Evolutionary conservation across 768 basidiomycete genomes (phyloP).

Genomic region (Cystofilobasidium macerans): DNA sequence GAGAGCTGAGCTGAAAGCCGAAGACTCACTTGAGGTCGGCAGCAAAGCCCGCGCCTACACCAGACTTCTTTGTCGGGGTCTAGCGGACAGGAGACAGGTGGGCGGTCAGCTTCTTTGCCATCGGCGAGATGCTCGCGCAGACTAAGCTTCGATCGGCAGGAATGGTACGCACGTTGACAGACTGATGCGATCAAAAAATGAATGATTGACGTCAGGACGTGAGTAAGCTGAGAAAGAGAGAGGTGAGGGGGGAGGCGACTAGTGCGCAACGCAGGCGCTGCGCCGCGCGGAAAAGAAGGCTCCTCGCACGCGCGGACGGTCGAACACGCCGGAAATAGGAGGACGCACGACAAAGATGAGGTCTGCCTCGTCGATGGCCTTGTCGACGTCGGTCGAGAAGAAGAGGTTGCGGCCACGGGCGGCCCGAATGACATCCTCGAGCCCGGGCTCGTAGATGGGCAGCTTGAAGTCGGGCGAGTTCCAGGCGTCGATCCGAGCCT

Average conservation of each 20-base stretch:
- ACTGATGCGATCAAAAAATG: neutral
- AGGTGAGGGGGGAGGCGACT: neutral
- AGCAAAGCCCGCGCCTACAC: conserved; percentile 89
- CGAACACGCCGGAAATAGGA: neutral
- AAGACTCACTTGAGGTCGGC: conserved; percentile 86
- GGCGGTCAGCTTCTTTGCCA: neutral
- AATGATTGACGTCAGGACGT: neutral
- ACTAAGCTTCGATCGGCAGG: too few relatives aligned
- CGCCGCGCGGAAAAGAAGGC: too few relatives aligned
- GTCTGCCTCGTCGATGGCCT: conserved; percentile 84
- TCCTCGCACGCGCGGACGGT: neutral
- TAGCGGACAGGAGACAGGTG: conserved; percentile 35
- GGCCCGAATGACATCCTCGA: conserved; percentile 75
- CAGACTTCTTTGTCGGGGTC: conserved; percentile 96
- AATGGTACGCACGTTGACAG: conserved; percentile 23
- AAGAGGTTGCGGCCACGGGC: conserved; percentile 91
- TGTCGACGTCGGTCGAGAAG: conserved; percentile 91
- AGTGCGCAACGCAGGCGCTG: too few relatives aligned
- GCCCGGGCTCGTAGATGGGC: conserved; percentile 96
- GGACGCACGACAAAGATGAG: conserved; percentile 33
- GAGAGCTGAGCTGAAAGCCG: neutral
- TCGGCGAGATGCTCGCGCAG: neutral
- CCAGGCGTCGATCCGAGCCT: conserved; percentile 91
- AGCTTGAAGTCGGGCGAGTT: conserved; percentile 67
- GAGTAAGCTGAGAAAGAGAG: neutral